Base-by-base conservation (phyloP, 768 basidiomycete genomes). In the Boletus reticulatus region DNA sequence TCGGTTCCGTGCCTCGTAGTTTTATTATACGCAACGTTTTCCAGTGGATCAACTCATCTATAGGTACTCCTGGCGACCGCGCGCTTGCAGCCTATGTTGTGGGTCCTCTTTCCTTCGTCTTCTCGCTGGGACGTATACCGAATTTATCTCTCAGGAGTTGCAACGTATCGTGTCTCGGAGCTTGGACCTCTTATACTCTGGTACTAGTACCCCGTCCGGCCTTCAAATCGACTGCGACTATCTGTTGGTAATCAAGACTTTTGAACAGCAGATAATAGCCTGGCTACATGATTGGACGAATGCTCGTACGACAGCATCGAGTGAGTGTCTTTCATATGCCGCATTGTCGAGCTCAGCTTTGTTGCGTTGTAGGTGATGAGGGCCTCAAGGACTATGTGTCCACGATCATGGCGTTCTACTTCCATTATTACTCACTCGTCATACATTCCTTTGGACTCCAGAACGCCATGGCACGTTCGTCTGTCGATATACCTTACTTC, bases 371-470 rank as follows among this genome's bases (percentile, higher is more conserved):
- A 73, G 72, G 39, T 43, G 64, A 72, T 7, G 67, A 71, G 31
- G 60, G 56, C 24, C 32, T 65, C 55, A 62, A 62, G 49, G 69
- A 71, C 29, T 63, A 74, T 41, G 17, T 48, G 14, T 55, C 59
- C 24, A 62, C 66, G 12, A 65, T 69, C 45, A 78, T 81, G 27
- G 76, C 82, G 60, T 95, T 94, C 67, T 93, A 92, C 69, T 89
- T 82, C 73, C 82, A 92, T 67, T 96, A 96, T 64, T 84, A 87
- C 24, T 83, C 84, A 73, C 82, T 99, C 49, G 91, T 97, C 37
- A 75, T 98, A 55, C 94, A 97, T 67, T 96, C 95, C 1, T 99
- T 99, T 63, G 96, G 96, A 12, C 80, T 99, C 42, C 95, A 99
- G 71, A 91, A 96, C 66, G 93, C 96, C n/a, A 74, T 98, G 53